Base-by-base conservation (phyloP, 768 basidiomycete species). In the Lentinula lateritia region DNA sequence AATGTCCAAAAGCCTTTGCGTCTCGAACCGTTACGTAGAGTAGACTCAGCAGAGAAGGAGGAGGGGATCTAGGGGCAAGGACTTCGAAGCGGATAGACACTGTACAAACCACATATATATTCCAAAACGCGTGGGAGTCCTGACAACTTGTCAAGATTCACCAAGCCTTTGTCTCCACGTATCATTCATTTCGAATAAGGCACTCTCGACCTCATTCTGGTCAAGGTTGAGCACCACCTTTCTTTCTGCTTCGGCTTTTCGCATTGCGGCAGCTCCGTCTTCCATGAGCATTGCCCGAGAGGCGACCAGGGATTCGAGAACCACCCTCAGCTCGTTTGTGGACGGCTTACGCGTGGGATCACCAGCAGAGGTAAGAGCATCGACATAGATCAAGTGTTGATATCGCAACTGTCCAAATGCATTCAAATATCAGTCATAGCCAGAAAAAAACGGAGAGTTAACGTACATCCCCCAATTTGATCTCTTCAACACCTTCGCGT, bases 401-500 rank as follows among this genome's bases (percentile, higher is more conserved):
- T 87, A 78, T 61, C 86, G 81, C 45, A 95, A 79, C 91, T 90
- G 64, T 6, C 60, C 38, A 48, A 45, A 1, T 28, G 28, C 38
- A 39, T 39, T 36, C 38, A 6, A 59, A 35, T 10, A 60, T 39
- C 9, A 23, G 13, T 54, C 58, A 61, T 58, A 52, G 55, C 36
- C 36, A 7, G 12, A 58, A 36, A 45, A 54, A n/a, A 20, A 59
- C 4, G 39, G 39, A n/a, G 48, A 54, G 46, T 23, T 62, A 18
- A 74, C 82, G 63, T 58, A 94, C 90, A 64, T 92, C 89, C 32
- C 82, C 81, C 91, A 91, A 95, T 66, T 84, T 84, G 52, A 98
- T 88, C 74, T 95, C 93, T 57, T 93, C 88, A 0, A 98, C 82
- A 32, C 95, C 95, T 63, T 90, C 88, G 48, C 90, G 80, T 70